A percentile compares a stretch with the other conserved stretches of the same genome.
Evolutionary conservation across 1,284 basidiomycete species (phyloP).

Genomic region (Phellinidium pouzarii): DNA sequence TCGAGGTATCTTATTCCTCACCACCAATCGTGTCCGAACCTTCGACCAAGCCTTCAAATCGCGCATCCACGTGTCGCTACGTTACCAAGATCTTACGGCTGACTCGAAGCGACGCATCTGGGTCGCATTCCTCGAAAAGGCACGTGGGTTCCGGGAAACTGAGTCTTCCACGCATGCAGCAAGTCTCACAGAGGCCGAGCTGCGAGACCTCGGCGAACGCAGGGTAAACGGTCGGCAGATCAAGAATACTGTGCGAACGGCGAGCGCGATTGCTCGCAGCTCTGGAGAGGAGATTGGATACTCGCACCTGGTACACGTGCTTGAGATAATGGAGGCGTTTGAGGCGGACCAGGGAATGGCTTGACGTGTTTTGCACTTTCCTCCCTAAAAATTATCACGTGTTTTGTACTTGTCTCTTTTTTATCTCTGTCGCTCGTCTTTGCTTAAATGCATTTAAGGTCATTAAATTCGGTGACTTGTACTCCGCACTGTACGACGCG

Average conservation of each 20-base stretch:
- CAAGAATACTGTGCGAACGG: slow-evolving; percentile 57
- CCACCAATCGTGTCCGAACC: slow-evolving; percentile 55
- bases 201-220: slow-evolving; percentile 38
- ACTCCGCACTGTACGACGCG: no score
- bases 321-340: slow-evolving; percentile 56
- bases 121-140: slow-evolving; percentile 45
- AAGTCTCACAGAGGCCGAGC: slow-evolving; percentile 28
- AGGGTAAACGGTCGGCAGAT: slow-evolving; percentile 56
- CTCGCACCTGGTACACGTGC: slow-evolving; percentile 45
- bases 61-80: slow-evolving; percentile 58
- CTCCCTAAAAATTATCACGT: no score
- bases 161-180: slow-evolving; percentile 10
- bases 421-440: no score
- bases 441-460: no score
- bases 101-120: slow-evolving; percentile 47
- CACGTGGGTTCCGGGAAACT: background rate
- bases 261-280: slow-evolving; percentile 47
- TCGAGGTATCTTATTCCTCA: slow-evolving; percentile 59
- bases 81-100: slow-evolving; percentile 46
- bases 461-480: no score
- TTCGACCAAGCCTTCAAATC: slow-evolving; percentile 66
- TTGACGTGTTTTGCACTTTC: no score
- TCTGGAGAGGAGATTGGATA: slow-evolving; percentile 37
- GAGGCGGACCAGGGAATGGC: no score
- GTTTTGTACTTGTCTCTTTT: no score